A percentile compares a stretch with the other conserved stretches of the same genome.
phyloP scores from a whole-genome alignment of 176 grass and related monocot genomes.

The Eragrostis nindensis region DNA sequence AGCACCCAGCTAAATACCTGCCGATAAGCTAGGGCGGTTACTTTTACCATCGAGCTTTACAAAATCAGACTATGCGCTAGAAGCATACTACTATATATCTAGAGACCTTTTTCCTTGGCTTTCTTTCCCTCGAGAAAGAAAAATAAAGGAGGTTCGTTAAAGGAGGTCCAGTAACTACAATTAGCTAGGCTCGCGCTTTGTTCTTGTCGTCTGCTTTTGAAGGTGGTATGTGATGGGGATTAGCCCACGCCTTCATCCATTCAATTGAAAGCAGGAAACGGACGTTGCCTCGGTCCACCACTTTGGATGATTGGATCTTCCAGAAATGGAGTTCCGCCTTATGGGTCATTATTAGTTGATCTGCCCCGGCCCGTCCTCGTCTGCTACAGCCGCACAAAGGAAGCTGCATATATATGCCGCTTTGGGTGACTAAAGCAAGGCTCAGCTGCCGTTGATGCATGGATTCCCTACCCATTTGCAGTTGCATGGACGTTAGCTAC shows the following conservation, averaged over 20 bases:
- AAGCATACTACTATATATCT: background rate
- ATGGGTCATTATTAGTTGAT: background rate
- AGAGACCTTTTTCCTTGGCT: background rate
- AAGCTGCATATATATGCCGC: background rate
- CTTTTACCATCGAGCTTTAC: background rate
- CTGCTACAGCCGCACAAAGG: background rate
- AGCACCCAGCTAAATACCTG: background rate
- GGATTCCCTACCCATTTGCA: too few species aligned
- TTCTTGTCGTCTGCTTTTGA: slow-evolving; percentile 30
- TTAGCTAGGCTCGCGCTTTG: background rate
- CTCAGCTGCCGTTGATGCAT: too few species aligned
- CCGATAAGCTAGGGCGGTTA: background rate
- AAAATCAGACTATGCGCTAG: background rate
- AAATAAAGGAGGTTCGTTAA: slow-evolving; percentile 2
- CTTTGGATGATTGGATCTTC: slow-evolving; percentile 32
- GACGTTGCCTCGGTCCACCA: slow-evolving; percentile 4
- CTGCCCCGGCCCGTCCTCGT: background rate
- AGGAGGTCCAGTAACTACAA: background rate
- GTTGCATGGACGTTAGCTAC: background rate
- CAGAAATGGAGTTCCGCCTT: background rate
- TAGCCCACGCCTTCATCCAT: background rate
- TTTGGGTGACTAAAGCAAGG: background rate
- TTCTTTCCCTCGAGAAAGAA: background rate
- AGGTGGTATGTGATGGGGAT: slow-evolving; percentile 3
- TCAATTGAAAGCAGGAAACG: background rate